A percentile compares a stretch with the other conserved stretches of the same genome.
These are phyloP conservation scores for Cardamine chenopodiifolia DNA, from an alignment of 345 rosid species.

Conservation along the genomic window DNA sequence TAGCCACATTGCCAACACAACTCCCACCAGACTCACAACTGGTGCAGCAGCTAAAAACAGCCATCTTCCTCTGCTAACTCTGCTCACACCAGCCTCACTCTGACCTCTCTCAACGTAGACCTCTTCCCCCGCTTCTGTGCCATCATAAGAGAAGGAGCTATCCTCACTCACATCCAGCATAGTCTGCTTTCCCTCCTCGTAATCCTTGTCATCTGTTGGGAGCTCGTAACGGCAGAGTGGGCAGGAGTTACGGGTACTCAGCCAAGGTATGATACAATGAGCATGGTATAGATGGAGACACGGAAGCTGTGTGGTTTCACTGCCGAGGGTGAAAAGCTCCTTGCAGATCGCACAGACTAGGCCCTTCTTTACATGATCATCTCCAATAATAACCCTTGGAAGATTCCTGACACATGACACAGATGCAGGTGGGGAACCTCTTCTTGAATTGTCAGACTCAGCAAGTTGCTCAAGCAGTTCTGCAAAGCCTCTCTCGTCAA, in stretches of 20 bases:
- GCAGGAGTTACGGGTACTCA: constrained; percentile 83
- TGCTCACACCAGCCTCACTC: constrained; percentile 35
- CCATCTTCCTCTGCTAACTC: constrained; percentile 66
- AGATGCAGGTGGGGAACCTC: constrained; percentile 96
- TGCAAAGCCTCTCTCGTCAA: constrained; percentile 66
- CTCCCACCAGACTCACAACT: constrained; percentile 72
- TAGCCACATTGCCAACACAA: constrained; percentile 70
- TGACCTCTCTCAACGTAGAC: constrained; percentile 40
- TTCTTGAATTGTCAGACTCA: constrained; percentile 67
- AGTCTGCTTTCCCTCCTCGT: constrained; percentile 67
- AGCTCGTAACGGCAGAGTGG: constrained; percentile 92
- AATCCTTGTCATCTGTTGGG: constrained; percentile 85
- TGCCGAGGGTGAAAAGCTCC: constrained; percentile 59
- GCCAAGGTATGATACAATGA: constrained; percentile 83
- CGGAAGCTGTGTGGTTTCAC: constrained; percentile 77
- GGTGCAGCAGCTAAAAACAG: constrained; percentile 80
- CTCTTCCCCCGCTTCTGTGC: constrained; percentile 52
- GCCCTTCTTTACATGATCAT: constrained; percentile 56
- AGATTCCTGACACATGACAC: constrained; percentile 60
- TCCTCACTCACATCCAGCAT: constrained; percentile 46
- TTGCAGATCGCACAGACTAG: constrained; percentile 86
- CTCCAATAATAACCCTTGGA: constrained; percentile 52
- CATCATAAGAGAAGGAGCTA: constrained; percentile 48
- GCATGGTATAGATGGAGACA: constrained; percentile 83
- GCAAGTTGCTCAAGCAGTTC: constrained; percentile 76